These are phyloP conservation scores for Alternaria tenuissima DNA, from an alignment of 2,329 filamentous ascomycete genomes.

Conservation along the genomic window DNA sequence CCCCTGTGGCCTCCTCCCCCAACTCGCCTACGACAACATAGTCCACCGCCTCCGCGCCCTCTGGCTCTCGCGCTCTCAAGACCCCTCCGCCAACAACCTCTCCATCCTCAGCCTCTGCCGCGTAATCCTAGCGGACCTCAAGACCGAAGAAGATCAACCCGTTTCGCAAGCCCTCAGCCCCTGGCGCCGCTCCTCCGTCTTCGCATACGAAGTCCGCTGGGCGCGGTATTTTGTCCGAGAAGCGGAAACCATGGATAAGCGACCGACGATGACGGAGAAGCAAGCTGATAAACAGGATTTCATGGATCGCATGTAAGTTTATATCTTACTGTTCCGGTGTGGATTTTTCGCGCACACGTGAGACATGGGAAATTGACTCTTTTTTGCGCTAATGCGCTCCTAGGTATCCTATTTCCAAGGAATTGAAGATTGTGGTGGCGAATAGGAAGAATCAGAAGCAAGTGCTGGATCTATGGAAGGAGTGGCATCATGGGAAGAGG, in stretches of 20 bases:
- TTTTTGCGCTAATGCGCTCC: too few species aligned
- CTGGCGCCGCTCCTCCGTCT: conserved; percentile 34
- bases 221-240: conserved; percentile 37
- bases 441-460: not conserved
- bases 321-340: too few species aligned
- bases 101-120: conserved; percentile 19
- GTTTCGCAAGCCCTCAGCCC: conserved; percentile 20
- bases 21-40: conserved; percentile 39
- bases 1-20: conserved; percentile 28
- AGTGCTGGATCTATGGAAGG: conserved; percentile 26
- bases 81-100: not conserved
- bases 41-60: conserved; percentile 24
- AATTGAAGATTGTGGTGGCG: conserved; percentile 13
- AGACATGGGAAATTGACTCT: too few species aligned
- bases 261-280: conserved; percentile 18
- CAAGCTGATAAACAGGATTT: conserved; percentile 21
- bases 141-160: conserved; percentile 13
- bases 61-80: conserved; percentile 21
- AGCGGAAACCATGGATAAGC: conserved; percentile 15
- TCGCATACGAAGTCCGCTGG: conserved; percentile 35
- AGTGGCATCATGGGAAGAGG: conserved; percentile 32
- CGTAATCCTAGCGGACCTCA: conserved; percentile 13
- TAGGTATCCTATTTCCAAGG: conserved; percentile 19
- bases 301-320: conserved; percentile 7
- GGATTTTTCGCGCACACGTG: too few species aligned